Evolutionary conservation across 768 basidiomycete genomes (phyloP).

Genomic region (Nidula microcarpa): DNA sequence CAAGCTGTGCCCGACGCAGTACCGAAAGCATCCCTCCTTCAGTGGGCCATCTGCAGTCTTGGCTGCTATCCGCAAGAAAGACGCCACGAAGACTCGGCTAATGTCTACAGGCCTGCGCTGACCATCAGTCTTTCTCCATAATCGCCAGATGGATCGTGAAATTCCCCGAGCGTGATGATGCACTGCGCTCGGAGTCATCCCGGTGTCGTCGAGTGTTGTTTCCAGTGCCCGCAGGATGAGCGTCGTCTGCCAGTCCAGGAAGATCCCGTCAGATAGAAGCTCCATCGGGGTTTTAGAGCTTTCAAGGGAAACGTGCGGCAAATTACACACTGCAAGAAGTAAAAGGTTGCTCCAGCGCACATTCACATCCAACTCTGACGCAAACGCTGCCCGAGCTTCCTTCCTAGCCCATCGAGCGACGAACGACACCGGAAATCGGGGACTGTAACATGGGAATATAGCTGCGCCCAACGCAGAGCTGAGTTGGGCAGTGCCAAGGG

Average conservation of each 20-base stretch:
- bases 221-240: conserved; percentile 37
- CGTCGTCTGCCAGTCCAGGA: conserved; percentile 37
- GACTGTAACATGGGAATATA: conserved; percentile 19
- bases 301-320: not conserved
- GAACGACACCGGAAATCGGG: conserved; percentile 1
- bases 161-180: conserved; percentile 16
- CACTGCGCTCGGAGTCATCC: not conserved
- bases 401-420: conserved; percentile 21
- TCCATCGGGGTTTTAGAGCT: not conserved
- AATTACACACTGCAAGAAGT: conserved; percentile 28
- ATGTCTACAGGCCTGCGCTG: conserved; percentile 15
- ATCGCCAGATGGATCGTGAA: conserved; percentile 32
- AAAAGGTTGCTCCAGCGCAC: conserved; percentile 40
- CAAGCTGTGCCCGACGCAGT: conserved; percentile 22
- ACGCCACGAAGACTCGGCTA: conserved; percentile 31
- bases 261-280: not conserved
- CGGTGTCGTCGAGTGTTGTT: conserved; percentile 12
- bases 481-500: conserved; percentile 6
- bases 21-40: conserved; percentile 28
- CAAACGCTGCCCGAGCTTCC: conserved; percentile 21
- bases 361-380: conserved; percentile 20
- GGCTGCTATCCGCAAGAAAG: conserved; percentile 45
- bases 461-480: conserved; percentile 14
- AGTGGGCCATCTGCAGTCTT: conserved; percentile 32
- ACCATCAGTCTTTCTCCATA: conserved; percentile 27